These are phyloP conservation scores for Saccharomyces cerevisiae DNA, from an alignment of 805 yeast species.

Conservation along the genomic window DNA sequence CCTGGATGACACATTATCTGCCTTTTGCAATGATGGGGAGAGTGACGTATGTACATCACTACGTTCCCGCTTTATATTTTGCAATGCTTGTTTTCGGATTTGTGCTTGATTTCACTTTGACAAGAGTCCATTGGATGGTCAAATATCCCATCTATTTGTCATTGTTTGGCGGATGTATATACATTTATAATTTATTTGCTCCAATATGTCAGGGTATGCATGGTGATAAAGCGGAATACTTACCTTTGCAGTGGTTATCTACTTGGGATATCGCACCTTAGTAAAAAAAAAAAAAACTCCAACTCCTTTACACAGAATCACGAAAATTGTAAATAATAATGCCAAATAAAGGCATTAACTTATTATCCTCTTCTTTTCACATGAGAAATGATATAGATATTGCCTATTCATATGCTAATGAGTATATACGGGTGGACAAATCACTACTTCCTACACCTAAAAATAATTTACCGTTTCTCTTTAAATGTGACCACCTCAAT, in stretches of 20 bases:
- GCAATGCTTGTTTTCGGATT: constrained; percentile 63
- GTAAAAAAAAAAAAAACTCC: background rate
- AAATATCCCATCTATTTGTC: constrained; percentile 33
- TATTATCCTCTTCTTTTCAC: constrained; percentile 6
- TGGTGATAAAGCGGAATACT: constrained; percentile 42
- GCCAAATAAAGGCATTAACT: background rate
- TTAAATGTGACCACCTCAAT: constrained; percentile 44
- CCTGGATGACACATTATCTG: constrained; percentile 82
- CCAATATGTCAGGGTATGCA: constrained; percentile 79
- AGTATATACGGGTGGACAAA: constrained; percentile 41
- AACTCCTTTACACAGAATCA: background rate
- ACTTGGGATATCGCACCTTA: constrained; percentile 44
- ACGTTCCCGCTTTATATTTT: constrained; percentile 89
- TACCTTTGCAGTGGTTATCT: constrained; percentile 44
- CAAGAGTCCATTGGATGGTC: constrained; percentile 19
- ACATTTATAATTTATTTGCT: constrained; percentile 49
- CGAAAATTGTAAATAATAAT: background rate
- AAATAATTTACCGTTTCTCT: constrained; percentile 30
- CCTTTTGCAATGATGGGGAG: constrained; percentile 93
- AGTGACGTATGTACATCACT: constrained; percentile 94
- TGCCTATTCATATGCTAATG: constrained; percentile 6
- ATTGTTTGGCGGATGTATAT: constrained; percentile 42
- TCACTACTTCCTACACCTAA: constrained; percentile 60
- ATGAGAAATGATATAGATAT: background rate
- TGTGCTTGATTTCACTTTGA: constrained; percentile 22